Conservation (phyloP, 805 yeast genomes). For the Saccharomycopsis sp. region DNA sequence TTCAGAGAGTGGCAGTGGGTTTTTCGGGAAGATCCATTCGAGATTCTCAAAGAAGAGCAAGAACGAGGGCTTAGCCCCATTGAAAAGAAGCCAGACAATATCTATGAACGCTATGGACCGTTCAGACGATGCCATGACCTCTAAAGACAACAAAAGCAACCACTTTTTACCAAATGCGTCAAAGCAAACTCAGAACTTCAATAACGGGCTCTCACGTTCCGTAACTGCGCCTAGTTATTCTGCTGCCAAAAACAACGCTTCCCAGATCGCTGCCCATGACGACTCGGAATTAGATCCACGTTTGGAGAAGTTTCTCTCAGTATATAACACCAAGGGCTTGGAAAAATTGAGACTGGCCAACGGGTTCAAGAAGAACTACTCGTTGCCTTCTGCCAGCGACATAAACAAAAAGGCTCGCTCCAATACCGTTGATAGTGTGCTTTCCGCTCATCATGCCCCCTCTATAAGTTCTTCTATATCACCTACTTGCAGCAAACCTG, state of each 20-base stretch:
- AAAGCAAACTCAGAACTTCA: not conserved
- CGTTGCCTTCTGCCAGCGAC: not conserved
- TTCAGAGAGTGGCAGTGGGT: slow-evolving; percentile 5
- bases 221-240: not conserved
- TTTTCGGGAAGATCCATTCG: slow-evolving; percentile 13
- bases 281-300: slow-evolving; percentile 35
- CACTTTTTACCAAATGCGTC: not conserved
- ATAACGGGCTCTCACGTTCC: not conserved
- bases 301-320: slow-evolving; percentile 40
- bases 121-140: not conserved
- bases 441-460: not conserved
- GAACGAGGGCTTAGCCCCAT: not conserved
- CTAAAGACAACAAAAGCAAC: not conserved
- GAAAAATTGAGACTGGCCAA: not conserved
- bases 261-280: not conserved
- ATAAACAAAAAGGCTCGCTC: not conserved
- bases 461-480: no score
- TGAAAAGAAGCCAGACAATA: not conserved
- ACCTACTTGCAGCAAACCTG: no score
- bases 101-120: not conserved
- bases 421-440: not conserved
- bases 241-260: not conserved
- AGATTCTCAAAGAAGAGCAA: slow-evolving; percentile 10
- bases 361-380: not conserved
- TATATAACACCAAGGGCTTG: slow-evolving; percentile 29